Evolutionary conservation across 495 filamentous ascomycete genomes (phyloP).

Genomic region (Cairneyella variabilis): DNA sequence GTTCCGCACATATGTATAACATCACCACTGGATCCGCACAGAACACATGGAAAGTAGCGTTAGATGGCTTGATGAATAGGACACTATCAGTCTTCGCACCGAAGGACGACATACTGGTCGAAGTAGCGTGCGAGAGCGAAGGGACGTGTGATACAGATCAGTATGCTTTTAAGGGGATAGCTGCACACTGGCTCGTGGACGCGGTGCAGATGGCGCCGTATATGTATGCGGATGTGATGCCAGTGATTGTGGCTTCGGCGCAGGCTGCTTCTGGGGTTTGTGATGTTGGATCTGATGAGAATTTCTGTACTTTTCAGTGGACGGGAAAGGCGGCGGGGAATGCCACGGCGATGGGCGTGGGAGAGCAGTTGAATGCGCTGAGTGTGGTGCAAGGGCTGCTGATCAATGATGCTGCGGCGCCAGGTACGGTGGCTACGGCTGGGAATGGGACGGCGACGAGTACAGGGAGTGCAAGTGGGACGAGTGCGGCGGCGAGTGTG

Average conservation of each 20-base stretch:
- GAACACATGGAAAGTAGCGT: slow-evolving; percentile 52
- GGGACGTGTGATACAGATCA: slow-evolving; percentile 68
- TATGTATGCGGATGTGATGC: slow-evolving; percentile 50
- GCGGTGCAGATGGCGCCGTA: slow-evolving; percentile 64
- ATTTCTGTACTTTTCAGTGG: slow-evolving; percentile 52
- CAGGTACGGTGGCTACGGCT: slow-evolving; percentile 28
- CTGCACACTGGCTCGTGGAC: slow-evolving; percentile 66
- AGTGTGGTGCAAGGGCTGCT: slow-evolving; percentile 64
- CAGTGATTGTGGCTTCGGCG: slow-evolving; percentile 52
- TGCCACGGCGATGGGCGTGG: slow-evolving; percentile 45
- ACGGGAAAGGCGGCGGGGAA: slow-evolving; percentile 43
- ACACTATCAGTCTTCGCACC: slow-evolving; percentile 48
- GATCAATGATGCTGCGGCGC: slow-evolving; percentile 37
- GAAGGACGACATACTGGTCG: slow-evolving; percentile 55
- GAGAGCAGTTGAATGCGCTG: slow-evolving; percentile 71
- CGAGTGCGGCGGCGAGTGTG: not conserved
- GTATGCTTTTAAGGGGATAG: slow-evolving; percentile 70
- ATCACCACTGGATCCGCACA: slow-evolving; percentile 45
- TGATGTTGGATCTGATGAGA: slow-evolving; percentile 33
- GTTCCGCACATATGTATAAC: slow-evolving; percentile 77
- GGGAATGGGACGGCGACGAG: slow-evolving; percentile 13
- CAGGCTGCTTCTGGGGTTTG: slow-evolving; percentile 59
- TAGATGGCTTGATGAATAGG: slow-evolving; percentile 51
- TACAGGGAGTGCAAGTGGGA: not conserved
- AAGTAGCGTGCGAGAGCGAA: slow-evolving; percentile 65